Base-by-base conservation (phyloP, 2,329 filamentous ascomycete genomes). In the Trichoderma afroharzianum region DNA sequence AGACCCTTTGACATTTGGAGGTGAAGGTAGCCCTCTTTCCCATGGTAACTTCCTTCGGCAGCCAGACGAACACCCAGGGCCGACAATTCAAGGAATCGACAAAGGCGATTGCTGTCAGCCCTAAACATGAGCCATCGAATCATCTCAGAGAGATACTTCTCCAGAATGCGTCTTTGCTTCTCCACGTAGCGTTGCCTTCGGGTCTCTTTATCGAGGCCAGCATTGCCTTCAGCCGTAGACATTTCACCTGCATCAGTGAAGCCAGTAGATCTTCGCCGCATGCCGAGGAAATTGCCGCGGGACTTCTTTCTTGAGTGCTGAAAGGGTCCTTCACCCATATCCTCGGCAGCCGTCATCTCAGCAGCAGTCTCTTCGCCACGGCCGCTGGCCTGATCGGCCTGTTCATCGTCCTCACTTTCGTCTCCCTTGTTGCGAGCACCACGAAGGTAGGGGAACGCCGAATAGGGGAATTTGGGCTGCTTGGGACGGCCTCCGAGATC, bases 111-210 rank as follows among this genome's bases (percentile, higher is more conserved):
- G 82, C 94, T 98, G 81, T 98, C 95, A 7, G 96, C 91, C 59
- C 95, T 90, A 83, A 99, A 99, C 82, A 99, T 98, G 76, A 99
- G 90, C 88, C 95, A 98, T 69, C 93, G 91, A 72, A 98, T 95
- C 90, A 98, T 94, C 77, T 95, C 92, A 74, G 95, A 93, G 24
- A 99, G 84, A 79, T 99, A 99, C 63, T 90, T 90, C 79, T 98
- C 96, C 36, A 99, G 85, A 79, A 93, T 93, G 76, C 90, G 92
- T 71, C 95, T 89, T 81, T 98, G 95, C 73, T 89, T 90, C 76
- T 97, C 93, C 53, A 93, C 89, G 76, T 95, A 97, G 71, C 91
- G 85, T 75, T 85, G 84, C 58, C 81, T 78, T 72, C 83, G 77
- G 14, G 77, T 77, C 64, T 79, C 79, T 69, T 78, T 86, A 53